A percentile compares a stretch with the other conserved stretches of the same genome.
phyloP scores from a whole-genome alignment of 306 rosid genomes.

The Lablab purpureus region DNA sequence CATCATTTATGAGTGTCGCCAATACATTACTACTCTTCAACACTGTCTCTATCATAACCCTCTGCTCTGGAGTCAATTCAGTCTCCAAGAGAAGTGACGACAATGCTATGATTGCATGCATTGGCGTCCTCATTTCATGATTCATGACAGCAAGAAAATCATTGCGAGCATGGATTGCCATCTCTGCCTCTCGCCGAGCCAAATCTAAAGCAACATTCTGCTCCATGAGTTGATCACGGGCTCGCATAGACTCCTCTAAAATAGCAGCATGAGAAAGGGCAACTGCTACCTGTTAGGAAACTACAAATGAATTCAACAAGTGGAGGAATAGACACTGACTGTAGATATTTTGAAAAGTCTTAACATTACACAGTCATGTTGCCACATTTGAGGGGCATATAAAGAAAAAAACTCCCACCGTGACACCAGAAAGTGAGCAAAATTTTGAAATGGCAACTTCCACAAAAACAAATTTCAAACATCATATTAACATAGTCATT shows the following conservation, averaged over 20 bases:
- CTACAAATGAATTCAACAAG: conserved; percentile 38
- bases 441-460: conserved; percentile 13
- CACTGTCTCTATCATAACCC: conserved; percentile 84
- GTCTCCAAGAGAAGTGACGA: conserved; percentile 91
- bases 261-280: conserved; percentile 99
- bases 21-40: conserved; percentile 86
- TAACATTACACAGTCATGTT: conserved; percentile 35
- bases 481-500: conserved; percentile 10
- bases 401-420: conserved; percentile 16
- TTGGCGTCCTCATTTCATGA: conserved; percentile 97
- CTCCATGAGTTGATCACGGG: conserved; percentile 89
- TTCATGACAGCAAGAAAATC: conserved; percentile 96
- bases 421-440: background rate
- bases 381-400: conserved; percentile 19
- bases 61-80: conserved; percentile 81
- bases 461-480: conserved; percentile 23
- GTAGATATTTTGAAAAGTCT: background rate
- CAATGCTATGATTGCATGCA: conserved; percentile 89
- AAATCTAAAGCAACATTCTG: conserved; percentile 83
- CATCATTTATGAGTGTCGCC: conserved; percentile 84
- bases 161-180: conserved; percentile 88
- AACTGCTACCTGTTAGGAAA: conserved; percentile 81
- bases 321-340: conserved; percentile 22
- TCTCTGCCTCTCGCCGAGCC: conserved; percentile 92
- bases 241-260: conserved; percentile 92